These are phyloP conservation scores for Coemansia sp. DNA, from an alignment of 192 early-diverging fungal species.

Conservation along the genomic window DNA sequence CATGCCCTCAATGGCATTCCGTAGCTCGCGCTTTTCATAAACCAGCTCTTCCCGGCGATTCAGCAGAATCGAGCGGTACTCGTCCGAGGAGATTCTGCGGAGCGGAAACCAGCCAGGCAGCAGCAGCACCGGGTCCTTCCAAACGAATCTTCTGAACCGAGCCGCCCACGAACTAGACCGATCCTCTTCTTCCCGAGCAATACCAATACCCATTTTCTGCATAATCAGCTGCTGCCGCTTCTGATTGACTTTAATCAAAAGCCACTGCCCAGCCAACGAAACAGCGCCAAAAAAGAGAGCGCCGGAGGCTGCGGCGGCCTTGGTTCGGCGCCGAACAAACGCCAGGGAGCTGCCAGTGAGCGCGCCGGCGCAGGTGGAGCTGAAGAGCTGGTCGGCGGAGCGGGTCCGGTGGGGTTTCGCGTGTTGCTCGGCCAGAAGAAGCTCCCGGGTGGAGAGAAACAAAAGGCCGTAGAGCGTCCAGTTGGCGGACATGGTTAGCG, in stretches of 20 bases:
- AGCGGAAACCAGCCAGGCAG: conserved; percentile 64
- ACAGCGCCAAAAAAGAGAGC: conserved; percentile 57
- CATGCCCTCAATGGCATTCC: conserved; percentile 21
- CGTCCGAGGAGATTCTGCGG: conserved; percentile 58
- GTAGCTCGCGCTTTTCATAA: conserved; percentile 17
- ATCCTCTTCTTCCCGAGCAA: background rate
- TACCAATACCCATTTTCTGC: conserved; percentile 10
- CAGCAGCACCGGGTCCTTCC: conserved; percentile 41
- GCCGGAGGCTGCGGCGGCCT: conserved; percentile 55
- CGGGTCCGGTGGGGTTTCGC: conserved; percentile 56
- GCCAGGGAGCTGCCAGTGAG: conserved; percentile 60
- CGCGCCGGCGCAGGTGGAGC: conserved; percentile 60
- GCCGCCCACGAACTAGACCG: conserved; percentile 19
- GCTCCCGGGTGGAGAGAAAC: conserved; percentile 56
- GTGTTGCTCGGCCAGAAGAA: conserved; percentile 59
- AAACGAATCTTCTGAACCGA: conserved; percentile 14
- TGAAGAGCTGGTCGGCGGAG: conserved; percentile 62
- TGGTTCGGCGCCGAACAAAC: conserved; percentile 55
- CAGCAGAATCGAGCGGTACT: conserved; percentile 60
- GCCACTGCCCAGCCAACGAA: conserved; percentile 54
- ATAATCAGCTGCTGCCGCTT: conserved; percentile 60
- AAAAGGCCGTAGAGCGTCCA: conserved; percentile 39
- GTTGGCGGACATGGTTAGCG: conserved; percentile 42
- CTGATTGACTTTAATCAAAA: conserved; percentile 42
- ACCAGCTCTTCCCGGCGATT: conserved; percentile 19